phyloP scores from a whole-genome alignment of 495 filamentous ascomycete species.

The Halenospora varia region DNA sequence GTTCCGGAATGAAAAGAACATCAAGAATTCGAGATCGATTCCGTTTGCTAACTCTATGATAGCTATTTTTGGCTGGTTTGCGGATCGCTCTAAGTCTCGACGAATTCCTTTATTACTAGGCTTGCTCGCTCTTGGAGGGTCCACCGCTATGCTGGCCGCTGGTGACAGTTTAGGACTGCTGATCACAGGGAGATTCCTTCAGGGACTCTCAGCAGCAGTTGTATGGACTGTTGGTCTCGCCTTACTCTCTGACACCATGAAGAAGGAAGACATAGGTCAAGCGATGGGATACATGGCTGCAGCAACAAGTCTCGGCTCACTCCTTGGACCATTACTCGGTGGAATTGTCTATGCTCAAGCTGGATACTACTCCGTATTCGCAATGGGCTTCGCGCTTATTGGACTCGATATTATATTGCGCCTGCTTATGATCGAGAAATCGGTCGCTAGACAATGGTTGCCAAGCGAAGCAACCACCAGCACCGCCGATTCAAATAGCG shows the following conservation, averaged over 20 bases:
- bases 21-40: too few relatives aligned
- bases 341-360: conserved; percentile 68
- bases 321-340: conserved; percentile 72
- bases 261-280: conserved; percentile 57
- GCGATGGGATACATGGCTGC: conserved; percentile 72
- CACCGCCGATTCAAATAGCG: too few relatives aligned
- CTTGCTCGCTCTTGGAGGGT: conserved; percentile 61
- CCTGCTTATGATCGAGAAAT: conserved; percentile 71
- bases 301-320: conserved; percentile 62
- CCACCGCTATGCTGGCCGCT: conserved; percentile 70
- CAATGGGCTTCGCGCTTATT: conserved; percentile 65
- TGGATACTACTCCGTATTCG: conserved; percentile 74
- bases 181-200: conserved; percentile 64
- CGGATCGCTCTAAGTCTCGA: conserved; percentile 63
- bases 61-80: conserved; percentile 39
- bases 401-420: conserved; percentile 66
- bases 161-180: conserved; percentile 62
- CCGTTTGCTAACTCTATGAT: conserved; percentile 20
- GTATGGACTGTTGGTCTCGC: conserved; percentile 80
- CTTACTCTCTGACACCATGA: conserved; percentile 74
- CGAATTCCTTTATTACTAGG: conserved; percentile 67
- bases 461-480: background rate
- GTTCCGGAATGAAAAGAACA: too few relatives aligned
- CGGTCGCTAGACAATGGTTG: conserved; percentile 59
- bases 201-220: conserved; percentile 71